These are phyloP conservation scores for Mycothermus thermophilus DNA, from an alignment of 495 filamentous ascomycete species.

Conservation along the genomic window DNA sequence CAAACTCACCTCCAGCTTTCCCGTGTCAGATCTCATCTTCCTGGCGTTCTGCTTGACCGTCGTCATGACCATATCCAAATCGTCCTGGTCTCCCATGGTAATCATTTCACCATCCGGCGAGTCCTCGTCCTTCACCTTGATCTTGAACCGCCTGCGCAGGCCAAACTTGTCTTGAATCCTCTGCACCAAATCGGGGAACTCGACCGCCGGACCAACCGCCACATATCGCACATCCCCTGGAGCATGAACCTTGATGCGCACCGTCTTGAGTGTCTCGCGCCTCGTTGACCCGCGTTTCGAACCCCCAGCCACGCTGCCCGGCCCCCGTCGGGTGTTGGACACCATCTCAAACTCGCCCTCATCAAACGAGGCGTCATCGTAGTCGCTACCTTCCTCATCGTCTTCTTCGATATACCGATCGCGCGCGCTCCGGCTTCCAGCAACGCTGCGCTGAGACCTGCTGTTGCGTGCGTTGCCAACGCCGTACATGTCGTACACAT, in stretches of 20 bases:
- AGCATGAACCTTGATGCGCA: constrained; percentile 80
- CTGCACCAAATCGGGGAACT: constrained; percentile 60
- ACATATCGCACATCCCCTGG: constrained; percentile 95
- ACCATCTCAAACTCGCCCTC: constrained; percentile 81
- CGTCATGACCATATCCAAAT: constrained; percentile 73
- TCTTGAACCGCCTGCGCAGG: constrained; percentile 53
- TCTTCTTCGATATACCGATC: constrained; percentile 59
- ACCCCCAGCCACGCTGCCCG: constrained; percentile 23
- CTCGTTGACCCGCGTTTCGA: constrained; percentile 31
- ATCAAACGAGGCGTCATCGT: constrained; percentile 52
- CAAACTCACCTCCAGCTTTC: constrained; percentile 82
- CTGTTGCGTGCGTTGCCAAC: constrained; percentile 26
- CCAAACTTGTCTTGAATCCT: constrained; percentile 76
- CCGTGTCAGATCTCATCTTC: constrained; percentile 66
- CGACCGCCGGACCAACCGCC: constrained; percentile 60
- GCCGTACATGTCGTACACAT: constrained; percentile 58
- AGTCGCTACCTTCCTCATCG: constrained; percentile 55
- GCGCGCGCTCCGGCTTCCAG: constrained; percentile 26
- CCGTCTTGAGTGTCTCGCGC: constrained; percentile 40
- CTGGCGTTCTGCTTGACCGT: constrained; percentile 51
- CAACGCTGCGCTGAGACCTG: constrained; percentile 16
- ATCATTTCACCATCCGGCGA: constrained; percentile 72
- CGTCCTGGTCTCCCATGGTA: constrained; percentile 91
- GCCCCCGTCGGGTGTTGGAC: constrained; percentile 27
- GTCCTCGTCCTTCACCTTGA: constrained; percentile 76